A percentile compares a stretch with the other conserved stretches of the same genome.
Conservation (phyloP, 805 yeast genomes). For the Ogataea thermomethanolica region DNA sequence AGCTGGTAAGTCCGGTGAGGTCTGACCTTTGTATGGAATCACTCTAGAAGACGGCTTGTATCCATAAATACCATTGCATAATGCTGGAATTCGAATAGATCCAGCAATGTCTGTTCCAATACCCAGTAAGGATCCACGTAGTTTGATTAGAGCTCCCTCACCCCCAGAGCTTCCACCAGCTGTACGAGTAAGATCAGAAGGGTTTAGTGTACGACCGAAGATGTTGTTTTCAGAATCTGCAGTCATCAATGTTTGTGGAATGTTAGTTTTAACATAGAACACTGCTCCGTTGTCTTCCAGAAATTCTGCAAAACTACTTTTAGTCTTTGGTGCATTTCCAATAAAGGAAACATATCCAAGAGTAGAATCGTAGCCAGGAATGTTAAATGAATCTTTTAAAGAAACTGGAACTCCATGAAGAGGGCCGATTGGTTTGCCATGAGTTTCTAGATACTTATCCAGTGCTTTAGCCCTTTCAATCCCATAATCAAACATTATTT, state of each 20-base stretch:
- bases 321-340: conserved; percentile 3
- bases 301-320: too few species aligned
- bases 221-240: conserved; percentile 9
- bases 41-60: too few species aligned
- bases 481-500: conserved; percentile 24
- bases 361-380: conserved; percentile 34
- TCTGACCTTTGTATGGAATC: too few species aligned
- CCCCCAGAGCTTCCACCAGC: conserved; percentile 8
- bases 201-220: conserved; percentile 4
- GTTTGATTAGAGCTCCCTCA: conserved; percentile 7
- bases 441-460: conserved; percentile 12
- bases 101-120: conserved; percentile 7
- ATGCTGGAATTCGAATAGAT: conserved; percentile 39
- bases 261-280: conserved; percentile 5
- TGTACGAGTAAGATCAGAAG: conserved; percentile 2
- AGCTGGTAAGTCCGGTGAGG: too few species aligned
- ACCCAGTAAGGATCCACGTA: conserved; percentile 5
- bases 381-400: conserved; percentile 46
- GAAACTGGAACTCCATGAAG: conserved; percentile 38
- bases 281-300: conserved; percentile 1
- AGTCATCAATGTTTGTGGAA: conserved; percentile 8
- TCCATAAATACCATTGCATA: conserved; percentile 48
- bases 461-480: conserved; percentile 20
- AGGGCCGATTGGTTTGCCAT: conserved; percentile 22
- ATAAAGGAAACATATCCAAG: conserved; percentile 17